Base-by-base conservation (phyloP, 2,329 filamentous ascomycete genomes). In the Lecanosticta acicola region DNA sequence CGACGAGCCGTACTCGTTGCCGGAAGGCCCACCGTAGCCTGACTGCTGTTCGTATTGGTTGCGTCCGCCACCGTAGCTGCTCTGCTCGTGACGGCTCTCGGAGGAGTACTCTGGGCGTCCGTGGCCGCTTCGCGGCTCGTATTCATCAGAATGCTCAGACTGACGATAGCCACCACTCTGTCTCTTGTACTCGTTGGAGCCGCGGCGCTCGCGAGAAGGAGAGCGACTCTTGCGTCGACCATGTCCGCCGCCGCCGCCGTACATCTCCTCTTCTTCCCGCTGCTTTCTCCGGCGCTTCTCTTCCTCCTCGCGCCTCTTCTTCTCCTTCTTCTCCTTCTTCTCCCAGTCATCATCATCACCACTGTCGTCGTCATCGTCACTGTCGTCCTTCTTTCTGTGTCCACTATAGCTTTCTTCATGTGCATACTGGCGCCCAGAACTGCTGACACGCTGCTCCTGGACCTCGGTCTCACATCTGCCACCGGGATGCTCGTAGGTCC, bases 401-500 rank as follows among this genome's bases (percentile, higher is more conserved):
- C 55, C 55, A 16, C 55, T 50, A 35, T 55, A 50, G 20, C 47
- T 56, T 44, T 61, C 55, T 32, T 54, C 46, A 20, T 57, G 53
- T 13, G 48, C 46, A 36, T 61, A 60, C 29, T 61, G 52, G 4
- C 56, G 50, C 17, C 62, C 61, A 38, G 55, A 48, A 29, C 49
- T 51, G 9, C 46, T 51, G 29, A 60, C 46, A 16, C 56, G 41
- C 20, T 46, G 45, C 13, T 45, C 40, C 61, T 69, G 67, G 32
- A 66, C 66, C 43, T 72, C 64, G 32, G 65, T 60, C 8, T 68
- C 62, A 57, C 64, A 73, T 17, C 65, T 59, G 26, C 65, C 64
- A n/a, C 66, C 67, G 5, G 67, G 66, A 16, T 61, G 59, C 53
- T 74, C 70, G 39, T 77, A 74, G 16, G 67, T 71, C 21, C 72